phyloP scores from a whole-genome alignment of 2,329 filamentous ascomycete species.

The Hymenoscyphus scutula region DNA sequence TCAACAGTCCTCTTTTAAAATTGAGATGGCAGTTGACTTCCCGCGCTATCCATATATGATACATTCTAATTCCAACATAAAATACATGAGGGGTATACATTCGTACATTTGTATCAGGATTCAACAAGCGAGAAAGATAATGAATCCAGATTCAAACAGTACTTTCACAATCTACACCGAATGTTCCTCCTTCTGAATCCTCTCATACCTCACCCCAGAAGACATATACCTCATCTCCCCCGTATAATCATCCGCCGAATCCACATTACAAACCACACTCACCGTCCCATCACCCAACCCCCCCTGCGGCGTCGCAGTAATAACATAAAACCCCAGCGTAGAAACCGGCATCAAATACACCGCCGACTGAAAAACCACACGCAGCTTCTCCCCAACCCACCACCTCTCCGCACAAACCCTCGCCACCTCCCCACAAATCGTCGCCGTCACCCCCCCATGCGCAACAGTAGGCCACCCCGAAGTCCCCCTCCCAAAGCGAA shows the following conservation, averaged over 20 bases:
- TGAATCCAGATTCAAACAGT: background rate
- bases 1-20: too few species aligned
- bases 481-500: constrained; percentile 64
- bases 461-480: constrained; percentile 70
- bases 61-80: background rate
- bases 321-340: constrained; percentile 61
- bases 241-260: constrained; percentile 53
- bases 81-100: background rate
- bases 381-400: constrained; percentile 48
- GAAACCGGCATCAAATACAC: constrained; percentile 61
- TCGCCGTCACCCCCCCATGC: constrained; percentile 70
- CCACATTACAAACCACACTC: constrained; percentile 53
- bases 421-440: constrained; percentile 66
- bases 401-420: constrained; percentile 55
- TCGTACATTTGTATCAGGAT: background rate
- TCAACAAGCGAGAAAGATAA: background rate
- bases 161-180: constrained; percentile 16
- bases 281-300: constrained; percentile 46
- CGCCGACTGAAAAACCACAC: constrained; percentile 57
- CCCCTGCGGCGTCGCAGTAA: constrained; percentile 49
- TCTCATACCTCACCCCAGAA: constrained; percentile 56
- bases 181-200: constrained; percentile 14
- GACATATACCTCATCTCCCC: constrained; percentile 57
- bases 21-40: too few species aligned
- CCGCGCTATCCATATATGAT: too few species aligned